A percentile compares a stretch with the other conserved stretches of the same genome.
Evolutionary conservation across 2,329 filamentous ascomycete species (phyloP).

Genomic region (Trichoderma brevicompactum): DNA sequence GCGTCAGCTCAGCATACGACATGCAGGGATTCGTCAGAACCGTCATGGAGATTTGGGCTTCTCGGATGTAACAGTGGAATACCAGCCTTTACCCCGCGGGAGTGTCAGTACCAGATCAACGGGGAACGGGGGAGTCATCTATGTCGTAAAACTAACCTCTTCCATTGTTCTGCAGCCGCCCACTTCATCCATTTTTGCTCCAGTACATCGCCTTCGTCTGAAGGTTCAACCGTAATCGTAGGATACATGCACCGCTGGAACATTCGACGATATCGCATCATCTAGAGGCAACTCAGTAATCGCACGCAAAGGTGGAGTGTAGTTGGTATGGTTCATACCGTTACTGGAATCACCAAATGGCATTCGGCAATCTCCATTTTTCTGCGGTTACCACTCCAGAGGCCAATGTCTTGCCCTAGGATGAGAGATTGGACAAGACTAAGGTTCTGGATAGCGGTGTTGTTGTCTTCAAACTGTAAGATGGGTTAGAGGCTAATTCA

Average conservation of each 20-base stretch:
- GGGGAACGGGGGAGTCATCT: background rate
- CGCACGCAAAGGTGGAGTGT: background rate
- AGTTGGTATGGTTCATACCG: slow-evolving; percentile 41
- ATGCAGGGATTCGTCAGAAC: slow-evolving; percentile 67
- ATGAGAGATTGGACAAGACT: slow-evolving; percentile 56
- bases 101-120: slow-evolving; percentile 28
- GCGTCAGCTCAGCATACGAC: slow-evolving; percentile 69
- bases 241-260: slow-evolving; percentile 62
- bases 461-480: slow-evolving; percentile 54
- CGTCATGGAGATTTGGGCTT: slow-evolving; percentile 70
- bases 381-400: slow-evolving; percentile 60
- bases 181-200: slow-evolving; percentile 69
- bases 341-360: slow-evolving; percentile 51
- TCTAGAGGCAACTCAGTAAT: slow-evolving; percentile 41
- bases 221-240: slow-evolving; percentile 52
- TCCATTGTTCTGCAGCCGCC: slow-evolving; percentile 68
- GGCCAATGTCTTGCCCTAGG: slow-evolving; percentile 53
- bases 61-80: slow-evolving; percentile 67
- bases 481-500: slow-evolving; percentile 21
- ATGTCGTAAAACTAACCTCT: slow-evolving; percentile 50
- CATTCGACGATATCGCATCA: slow-evolving; percentile 61
- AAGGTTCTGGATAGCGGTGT: slow-evolving; percentile 51
- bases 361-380: slow-evolving; percentile 63
- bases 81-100: slow-evolving; percentile 54
- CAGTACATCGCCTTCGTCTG: slow-evolving; percentile 60